These are phyloP conservation scores for Butyriboletus loyo DNA, from an alignment of 768 basidiomycete genomes.

Conservation along the genomic window DNA sequence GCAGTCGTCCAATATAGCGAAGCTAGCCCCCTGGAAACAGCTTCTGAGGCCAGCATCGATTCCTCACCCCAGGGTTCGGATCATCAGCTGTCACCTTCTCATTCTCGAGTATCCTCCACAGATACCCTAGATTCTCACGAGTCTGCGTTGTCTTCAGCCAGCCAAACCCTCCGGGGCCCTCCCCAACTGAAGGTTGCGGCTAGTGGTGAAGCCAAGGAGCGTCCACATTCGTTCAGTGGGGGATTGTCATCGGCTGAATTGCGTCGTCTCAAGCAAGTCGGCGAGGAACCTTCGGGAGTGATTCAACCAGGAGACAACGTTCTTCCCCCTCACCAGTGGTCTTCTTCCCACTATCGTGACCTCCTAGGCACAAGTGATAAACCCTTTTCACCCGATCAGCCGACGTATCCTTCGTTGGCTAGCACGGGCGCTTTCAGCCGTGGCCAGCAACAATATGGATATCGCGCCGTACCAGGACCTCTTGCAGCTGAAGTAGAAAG, in stretches of 20 bases:
- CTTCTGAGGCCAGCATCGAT: constrained; percentile 66
- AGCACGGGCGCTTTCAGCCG: constrained; percentile 46
- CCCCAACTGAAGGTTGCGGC: constrained; percentile 52
- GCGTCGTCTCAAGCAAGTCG: constrained; percentile 70
- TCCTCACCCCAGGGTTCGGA: constrained; percentile 72
- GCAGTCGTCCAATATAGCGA: constrained; percentile 58
- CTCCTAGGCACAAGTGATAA: constrained; percentile 37
- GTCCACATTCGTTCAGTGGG: constrained; percentile 80
- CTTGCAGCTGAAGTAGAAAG: constrained; percentile 29
- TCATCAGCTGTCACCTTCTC: constrained; percentile 62
- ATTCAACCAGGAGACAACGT: constrained; percentile 36
- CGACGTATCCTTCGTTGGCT: constrained; percentile 66
- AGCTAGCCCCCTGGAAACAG: constrained; percentile 69
- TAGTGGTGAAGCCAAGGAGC: constrained; percentile 61
- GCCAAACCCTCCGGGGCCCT: constrained; percentile 55
- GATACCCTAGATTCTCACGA: constrained; percentile 66
- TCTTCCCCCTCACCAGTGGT: constrained; percentile 48
- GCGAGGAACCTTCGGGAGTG: constrained; percentile 37
- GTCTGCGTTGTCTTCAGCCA: constrained; percentile 48
- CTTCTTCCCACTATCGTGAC: constrained; percentile 49
- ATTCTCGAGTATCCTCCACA: constrained; percentile 81
- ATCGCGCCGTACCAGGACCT: constrained; percentile 40
- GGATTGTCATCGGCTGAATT: constrained; percentile 72
- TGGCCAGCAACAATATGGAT: constrained; percentile 52
- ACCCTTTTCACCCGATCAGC: constrained; percentile 43